phyloP scores from a whole-genome alignment of 345 rosid species.

The Mangifera indica region DNA sequence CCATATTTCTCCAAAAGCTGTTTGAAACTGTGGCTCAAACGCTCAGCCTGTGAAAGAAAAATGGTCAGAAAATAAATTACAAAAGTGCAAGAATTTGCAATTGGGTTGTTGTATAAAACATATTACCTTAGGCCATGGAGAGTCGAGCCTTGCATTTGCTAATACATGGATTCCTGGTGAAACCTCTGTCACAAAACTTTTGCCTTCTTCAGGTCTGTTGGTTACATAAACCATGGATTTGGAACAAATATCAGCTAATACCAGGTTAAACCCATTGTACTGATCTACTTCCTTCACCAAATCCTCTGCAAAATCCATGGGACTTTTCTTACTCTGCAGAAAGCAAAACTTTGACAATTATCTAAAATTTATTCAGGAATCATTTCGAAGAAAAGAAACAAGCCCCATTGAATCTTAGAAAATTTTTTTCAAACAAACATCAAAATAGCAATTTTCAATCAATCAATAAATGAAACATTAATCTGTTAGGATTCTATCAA shows the following conservation, averaged over 20 bases:
- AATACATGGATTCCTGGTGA: conserved; percentile 76
- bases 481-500: no score
- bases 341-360: conserved; percentile 1
- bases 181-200: conserved; percentile 42
- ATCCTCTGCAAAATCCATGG: conserved; percentile 59
- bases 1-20: conserved; percentile 33
- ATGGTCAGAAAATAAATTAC: background rate
- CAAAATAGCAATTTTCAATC: background rate
- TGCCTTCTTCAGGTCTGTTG: conserved; percentile 47
- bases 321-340: conserved; percentile 58
- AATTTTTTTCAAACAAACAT: background rate
- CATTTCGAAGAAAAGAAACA: background rate
- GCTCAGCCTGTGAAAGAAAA: conserved; percentile 38
- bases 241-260: conserved; percentile 48
- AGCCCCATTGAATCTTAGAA: background rate
- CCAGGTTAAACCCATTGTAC: conserved; percentile 74
- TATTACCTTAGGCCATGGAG: conserved; percentile 85
- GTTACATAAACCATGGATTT: conserved; percentile 68
- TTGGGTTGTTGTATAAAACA: background rate
- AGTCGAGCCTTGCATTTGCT: conserved; percentile 69
- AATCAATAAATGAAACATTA: no score
- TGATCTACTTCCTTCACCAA: conserved; percentile 39
- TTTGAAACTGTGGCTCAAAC: conserved; percentile 48
- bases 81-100: background rate
- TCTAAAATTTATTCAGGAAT: background rate